Conservation (phyloP, 306 rosid species). For the Prunus dulcis region DNA sequence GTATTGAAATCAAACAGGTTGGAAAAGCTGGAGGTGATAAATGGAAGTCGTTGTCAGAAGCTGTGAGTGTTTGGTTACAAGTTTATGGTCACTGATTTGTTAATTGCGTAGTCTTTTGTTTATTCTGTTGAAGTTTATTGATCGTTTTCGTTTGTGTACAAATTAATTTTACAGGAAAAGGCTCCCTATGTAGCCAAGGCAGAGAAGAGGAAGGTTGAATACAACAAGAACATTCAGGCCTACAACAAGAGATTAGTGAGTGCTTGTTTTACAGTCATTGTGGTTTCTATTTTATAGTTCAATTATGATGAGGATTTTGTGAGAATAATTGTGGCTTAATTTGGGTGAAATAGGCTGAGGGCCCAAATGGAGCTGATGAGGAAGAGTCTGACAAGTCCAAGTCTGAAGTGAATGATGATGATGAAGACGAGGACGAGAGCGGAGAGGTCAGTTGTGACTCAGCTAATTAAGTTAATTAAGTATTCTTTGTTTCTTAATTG, state of each 20-base stretch:
- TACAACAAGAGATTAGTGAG: conserved; percentile 59
- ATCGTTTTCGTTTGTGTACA: neutral
- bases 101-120: neutral
- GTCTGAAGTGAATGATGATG: conserved; percentile 83
- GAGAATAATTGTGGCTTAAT: neutral
- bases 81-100: neutral
- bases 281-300: neutral
- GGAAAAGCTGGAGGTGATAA: conserved; percentile 85
- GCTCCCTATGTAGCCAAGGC: conserved; percentile 71
- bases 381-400: conserved; percentile 89
- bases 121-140: neutral
- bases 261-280: neutral
- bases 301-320: neutral
- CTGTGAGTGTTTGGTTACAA: conserved; percentile 44
- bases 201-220: conserved; percentile 70
- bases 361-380: conserved; percentile 50
- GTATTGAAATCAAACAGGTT: conserved; percentile 40
- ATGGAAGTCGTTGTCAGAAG: conserved; percentile 77
- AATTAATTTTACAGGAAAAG: conserved; percentile 48
- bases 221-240: conserved; percentile 44
- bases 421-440: conserved; percentile 63
- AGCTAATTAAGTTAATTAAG: neutral
- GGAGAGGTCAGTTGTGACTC: conserved; percentile 34
- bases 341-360: conserved; percentile 48
- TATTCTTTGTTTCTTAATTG: neutral